Evolutionary conservation across 495 filamentous ascomycete genomes (phyloP).

Genomic region (Aspergillus affinis): DNA sequence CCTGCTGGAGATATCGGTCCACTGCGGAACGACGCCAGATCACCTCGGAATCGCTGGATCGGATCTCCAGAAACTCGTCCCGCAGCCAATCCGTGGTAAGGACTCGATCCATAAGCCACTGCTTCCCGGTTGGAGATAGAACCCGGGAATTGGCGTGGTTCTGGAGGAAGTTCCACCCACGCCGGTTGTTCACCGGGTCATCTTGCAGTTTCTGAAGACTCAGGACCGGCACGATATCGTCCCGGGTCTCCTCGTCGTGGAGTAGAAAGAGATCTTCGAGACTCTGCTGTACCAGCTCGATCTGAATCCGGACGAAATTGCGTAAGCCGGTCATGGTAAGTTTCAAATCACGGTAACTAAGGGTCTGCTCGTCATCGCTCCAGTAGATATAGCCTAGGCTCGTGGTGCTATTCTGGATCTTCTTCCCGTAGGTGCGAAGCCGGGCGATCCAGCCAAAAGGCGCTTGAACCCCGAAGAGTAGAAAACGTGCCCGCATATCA

Average conservation of each 20-base stretch:
- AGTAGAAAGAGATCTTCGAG: constrained; percentile 7
- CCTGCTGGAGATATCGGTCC: neutral
- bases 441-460: constrained; percentile 1
- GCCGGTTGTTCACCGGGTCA: neutral
- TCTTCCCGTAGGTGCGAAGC: constrained; percentile 2
- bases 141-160: neutral
- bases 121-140: neutral
- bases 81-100: neutral
- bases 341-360: constrained; percentile 7
- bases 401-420: constrained; percentile 4
- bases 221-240: neutral
- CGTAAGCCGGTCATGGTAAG: constrained; percentile 9
- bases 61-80: neutral
- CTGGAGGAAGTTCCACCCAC: constrained; percentile 5
- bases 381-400: constrained; percentile 11
- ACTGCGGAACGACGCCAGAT: neutral
- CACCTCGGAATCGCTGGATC: neutral
- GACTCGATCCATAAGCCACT: neutral
- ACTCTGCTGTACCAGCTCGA: constrained; percentile 4
- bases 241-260: neutral
- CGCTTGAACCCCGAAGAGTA: neutral
- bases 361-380: constrained; percentile 12
- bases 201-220: neutral
- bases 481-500: neutral
- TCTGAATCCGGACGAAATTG: constrained; percentile 5